These are phyloP conservation scores for Cutaneotrichosporon dermatis DNA, from an alignment of 1,284 basidiomycete species.

Conservation along the genomic window DNA sequence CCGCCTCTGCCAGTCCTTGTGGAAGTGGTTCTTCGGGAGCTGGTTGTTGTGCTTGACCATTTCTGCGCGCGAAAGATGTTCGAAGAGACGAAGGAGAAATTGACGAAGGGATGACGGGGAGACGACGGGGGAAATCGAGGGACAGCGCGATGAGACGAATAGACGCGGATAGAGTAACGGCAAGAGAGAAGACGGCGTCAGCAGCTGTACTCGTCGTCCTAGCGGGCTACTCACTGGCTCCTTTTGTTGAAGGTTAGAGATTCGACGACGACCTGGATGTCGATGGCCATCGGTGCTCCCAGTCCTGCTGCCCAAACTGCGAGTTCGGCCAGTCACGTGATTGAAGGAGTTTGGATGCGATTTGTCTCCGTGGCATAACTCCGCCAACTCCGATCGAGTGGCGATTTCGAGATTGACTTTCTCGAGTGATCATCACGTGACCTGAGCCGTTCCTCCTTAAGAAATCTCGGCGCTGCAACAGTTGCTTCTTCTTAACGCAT, in stretches of 20 bases:
- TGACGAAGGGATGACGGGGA: not conserved
- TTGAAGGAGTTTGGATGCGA: no score
- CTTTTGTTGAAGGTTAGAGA: slow-evolving; percentile 5
- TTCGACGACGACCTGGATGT: not conserved
- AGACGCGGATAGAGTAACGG: not conserved
- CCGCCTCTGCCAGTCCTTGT: slow-evolving; percentile 80
- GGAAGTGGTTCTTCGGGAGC: slow-evolving; percentile 93
- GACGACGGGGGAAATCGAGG: not conserved
- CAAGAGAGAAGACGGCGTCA: not conserved
- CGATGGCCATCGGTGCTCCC: not conserved
- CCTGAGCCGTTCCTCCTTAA: no score
- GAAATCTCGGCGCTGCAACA: not conserved
- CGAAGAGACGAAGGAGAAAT: not conserved
- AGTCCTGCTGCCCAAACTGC: no score
- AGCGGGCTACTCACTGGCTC: not conserved
- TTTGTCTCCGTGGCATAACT: no score
- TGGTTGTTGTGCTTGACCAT: slow-evolving; percentile 51
- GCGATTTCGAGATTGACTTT: no score
- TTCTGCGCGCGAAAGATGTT: slow-evolving; percentile 2
- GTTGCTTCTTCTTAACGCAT: slow-evolving; percentile 10
- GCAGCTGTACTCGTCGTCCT: not conserved
- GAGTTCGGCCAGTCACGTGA: no score
- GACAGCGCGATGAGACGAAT: not conserved
- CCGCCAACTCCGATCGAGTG: no score
- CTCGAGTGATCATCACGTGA: no score